Evolutionary conservation across 306 rosid species (phyloP).

Genomic region (Trifolium subterraneum): DNA sequence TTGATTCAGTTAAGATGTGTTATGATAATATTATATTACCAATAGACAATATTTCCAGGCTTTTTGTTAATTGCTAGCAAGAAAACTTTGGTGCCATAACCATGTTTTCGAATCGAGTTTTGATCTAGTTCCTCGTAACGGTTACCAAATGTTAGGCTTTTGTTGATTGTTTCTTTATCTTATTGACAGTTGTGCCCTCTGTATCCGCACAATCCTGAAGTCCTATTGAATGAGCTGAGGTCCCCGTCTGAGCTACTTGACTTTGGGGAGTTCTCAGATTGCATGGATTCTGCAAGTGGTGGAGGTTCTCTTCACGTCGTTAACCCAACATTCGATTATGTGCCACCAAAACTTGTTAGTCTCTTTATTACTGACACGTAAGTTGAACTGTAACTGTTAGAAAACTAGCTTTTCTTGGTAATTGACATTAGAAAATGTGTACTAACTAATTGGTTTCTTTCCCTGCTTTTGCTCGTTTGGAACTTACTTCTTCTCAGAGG

Average conservation of each 20-base stretch:
- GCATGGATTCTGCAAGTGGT: conserved; percentile 80
- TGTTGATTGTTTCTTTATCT: conserved; percentile 40
- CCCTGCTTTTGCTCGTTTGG: conserved; percentile 29
- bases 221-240: conserved; percentile 84
- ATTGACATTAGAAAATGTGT: conserved; percentile 16
- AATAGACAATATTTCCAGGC: background rate
- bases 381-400: conserved; percentile 48
- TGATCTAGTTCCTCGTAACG: conserved; percentile 26
- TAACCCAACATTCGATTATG: conserved; percentile 93
- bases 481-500: conserved; percentile 67
- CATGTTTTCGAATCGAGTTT: conserved; percentile 27
- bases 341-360: conserved; percentile 91
- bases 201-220: conserved; percentile 98
- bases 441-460: conserved; percentile 38
- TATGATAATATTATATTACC: conserved; percentile 21
- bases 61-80: conserved; percentile 16
- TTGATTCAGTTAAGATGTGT: conserved; percentile 28
- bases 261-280: conserved; percentile 97
- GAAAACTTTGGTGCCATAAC: conserved; percentile 16
- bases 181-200: conserved; percentile 83
- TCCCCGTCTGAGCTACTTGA: conserved; percentile 98
- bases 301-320: conserved; percentile 84
- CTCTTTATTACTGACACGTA: conserved; percentile 97
- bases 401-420: conserved; percentile 6
- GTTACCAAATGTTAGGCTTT: conserved; percentile 31